Evolutionary conservation across 2,329 filamentous ascomycete genomes (phyloP).

Genomic region (Uncinocarpus reesii): DNA sequence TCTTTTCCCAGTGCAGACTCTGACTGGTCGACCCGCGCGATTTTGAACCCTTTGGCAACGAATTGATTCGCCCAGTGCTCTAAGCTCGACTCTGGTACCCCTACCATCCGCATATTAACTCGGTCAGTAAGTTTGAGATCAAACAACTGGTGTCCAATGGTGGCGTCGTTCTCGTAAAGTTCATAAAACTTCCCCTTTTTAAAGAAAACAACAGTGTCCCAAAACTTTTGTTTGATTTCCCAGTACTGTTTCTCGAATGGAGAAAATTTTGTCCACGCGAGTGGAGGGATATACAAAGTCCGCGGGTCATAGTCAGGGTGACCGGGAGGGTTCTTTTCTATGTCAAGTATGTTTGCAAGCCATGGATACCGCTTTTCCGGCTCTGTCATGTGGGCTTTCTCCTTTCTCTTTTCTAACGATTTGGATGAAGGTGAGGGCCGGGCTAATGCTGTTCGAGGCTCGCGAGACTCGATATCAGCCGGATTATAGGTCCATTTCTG

Average conservation of each 20-base stretch:
- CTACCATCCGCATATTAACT: constrained; percentile 99
- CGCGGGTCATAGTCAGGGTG: constrained; percentile 86
- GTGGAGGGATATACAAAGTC: constrained; percentile 78
- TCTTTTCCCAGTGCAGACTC: constrained; percentile 93
- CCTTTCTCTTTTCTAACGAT: constrained; percentile 33
- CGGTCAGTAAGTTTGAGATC: constrained; percentile 95
- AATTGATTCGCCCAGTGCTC: constrained; percentile 98
- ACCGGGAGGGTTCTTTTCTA: constrained; percentile 64
- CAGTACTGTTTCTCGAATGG: constrained; percentile 98
- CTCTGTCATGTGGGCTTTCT: constrained; percentile 68
- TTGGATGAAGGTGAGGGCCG: constrained; percentile 17
- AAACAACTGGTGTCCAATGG: constrained; percentile 89
- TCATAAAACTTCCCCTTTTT: constrained; percentile 99
- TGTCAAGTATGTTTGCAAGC: constrained; percentile 77
- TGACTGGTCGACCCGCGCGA: constrained; percentile 91
- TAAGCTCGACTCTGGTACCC: constrained; percentile 89
- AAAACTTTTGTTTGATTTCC: constrained; percentile 97
- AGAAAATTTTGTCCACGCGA: constrained; percentile 72
- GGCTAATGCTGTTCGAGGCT: constrained; percentile 33
- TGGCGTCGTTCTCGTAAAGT: constrained; percentile 94
- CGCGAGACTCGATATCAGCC: constrained; percentile 44
- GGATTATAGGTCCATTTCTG: constrained; percentile 72
- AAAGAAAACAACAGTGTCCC: constrained; percentile 97
- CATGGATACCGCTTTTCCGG: constrained; percentile 81
- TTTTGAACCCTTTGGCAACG: constrained; percentile 95